Evolutionary conservation across 2,329 filamentous ascomycete genomes (phyloP).

Genomic region (Hymenoscyphus occultus): DNA sequence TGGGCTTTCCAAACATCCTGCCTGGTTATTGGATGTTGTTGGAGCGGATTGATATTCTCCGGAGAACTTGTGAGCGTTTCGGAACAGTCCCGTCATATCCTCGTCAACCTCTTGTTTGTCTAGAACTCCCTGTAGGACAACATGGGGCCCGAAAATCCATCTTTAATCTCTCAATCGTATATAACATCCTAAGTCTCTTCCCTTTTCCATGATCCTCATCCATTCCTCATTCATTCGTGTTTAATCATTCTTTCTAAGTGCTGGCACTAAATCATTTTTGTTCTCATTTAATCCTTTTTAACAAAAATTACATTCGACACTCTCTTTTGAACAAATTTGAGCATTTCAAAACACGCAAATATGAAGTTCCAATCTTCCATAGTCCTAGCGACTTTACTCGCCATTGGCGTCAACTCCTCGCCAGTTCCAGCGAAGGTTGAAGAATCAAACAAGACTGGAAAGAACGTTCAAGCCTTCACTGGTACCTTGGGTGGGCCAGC

Average conservation of each 20-base stretch:
- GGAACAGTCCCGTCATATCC: not conserved
- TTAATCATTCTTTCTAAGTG: not conserved
- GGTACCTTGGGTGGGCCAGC: constrained; percentile 49
- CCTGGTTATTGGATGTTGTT: not conserved
- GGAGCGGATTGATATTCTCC: not conserved
- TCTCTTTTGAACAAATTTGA: not conserved
- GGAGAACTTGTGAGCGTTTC: not conserved
- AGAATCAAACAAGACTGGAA: not conserved
- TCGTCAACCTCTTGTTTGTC: not conserved
- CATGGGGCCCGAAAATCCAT: not conserved
- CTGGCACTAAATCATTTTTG: not conserved
- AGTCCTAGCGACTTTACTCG: not conserved
- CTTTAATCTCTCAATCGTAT: not conserved
- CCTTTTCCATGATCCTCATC: not conserved
- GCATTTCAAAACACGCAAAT: not conserved
- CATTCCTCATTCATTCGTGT: not conserved
- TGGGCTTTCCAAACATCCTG: not conserved
- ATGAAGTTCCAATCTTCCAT: not conserved
- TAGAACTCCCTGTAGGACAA: not conserved
- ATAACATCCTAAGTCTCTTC: not conserved
- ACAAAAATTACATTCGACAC: not conserved
- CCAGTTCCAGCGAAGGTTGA: not conserved
- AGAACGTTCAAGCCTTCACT: constrained; percentile 42
- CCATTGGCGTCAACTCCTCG: not conserved
- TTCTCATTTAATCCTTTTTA: not conserved